These are phyloP conservation scores for Apiotrichum sp. DNA, from an alignment of 1,284 basidiomycete species.

Conservation along the genomic window DNA sequence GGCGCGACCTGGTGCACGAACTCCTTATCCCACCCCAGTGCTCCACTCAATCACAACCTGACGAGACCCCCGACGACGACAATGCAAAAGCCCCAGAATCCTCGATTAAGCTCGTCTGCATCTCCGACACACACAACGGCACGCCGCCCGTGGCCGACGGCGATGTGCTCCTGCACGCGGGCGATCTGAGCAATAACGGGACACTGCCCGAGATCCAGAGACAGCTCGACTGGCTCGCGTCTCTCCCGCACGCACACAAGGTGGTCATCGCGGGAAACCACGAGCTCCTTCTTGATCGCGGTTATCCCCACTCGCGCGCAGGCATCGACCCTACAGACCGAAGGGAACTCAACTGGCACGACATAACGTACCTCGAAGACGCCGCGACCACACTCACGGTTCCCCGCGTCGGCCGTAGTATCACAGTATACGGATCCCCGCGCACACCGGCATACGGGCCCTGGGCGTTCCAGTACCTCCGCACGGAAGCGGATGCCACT, in stretches of 20 bases:
- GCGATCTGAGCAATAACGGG: neutral
- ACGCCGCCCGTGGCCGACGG: neutral
- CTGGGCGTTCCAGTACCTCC: slow-evolving; percentile 1
- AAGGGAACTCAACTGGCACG: neutral
- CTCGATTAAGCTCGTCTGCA: neutral
- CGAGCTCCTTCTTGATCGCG: slow-evolving; percentile 1
- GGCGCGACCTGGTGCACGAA: too few relatives aligned
- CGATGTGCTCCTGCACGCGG: slow-evolving; percentile 4
- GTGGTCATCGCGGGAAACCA: slow-evolving; percentile 5
- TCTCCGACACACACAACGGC: slow-evolving; percentile 3
- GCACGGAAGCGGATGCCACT: neutral
- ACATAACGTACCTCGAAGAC: neutral
- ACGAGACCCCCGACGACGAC: too few relatives aligned
- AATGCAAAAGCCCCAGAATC: too few relatives aligned
- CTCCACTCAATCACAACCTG: too few relatives aligned
- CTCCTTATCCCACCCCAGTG: too few relatives aligned
- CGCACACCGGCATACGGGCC: neutral
- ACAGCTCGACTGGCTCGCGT: slow-evolving; percentile 5
- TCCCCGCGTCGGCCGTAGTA: neutral
- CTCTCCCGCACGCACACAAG: slow-evolving; percentile 6
- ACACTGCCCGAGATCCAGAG: neutral
- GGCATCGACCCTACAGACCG: neutral
- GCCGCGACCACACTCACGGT: neutral
- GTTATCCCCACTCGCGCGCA: neutral
- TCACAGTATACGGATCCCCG: slow-evolving; percentile 1